Evolutionary conservation across 306 rosid genomes (phyloP), one percentile per base, ranked within the genome.

Genomic region (Rosa lucieae): DNA sequence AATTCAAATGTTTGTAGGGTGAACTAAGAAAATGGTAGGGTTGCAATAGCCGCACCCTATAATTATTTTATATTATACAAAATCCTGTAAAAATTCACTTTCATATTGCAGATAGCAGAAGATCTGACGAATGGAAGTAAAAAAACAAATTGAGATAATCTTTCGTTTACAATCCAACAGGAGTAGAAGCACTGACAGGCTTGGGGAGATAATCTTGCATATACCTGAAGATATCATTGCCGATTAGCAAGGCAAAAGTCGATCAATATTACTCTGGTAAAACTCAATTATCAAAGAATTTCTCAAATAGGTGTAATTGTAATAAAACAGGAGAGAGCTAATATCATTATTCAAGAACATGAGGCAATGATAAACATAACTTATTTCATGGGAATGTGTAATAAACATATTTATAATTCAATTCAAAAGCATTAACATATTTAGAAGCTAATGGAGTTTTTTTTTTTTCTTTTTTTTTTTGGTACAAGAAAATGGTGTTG

Each of bases 151-250:
- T 32, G 3, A 32, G 37, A 32, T 32, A 32, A 32, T 32, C 37
- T 32, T 32, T 32, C 37, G 2, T 32, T 32, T 40, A 96, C 98
- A 81, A 87, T 82, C 99, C 98, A 78, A 98, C 99, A 59, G 99
- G 99, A 79, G 92, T 90, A 70, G 96, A 89, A 82, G 98, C 97
- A 85, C 86, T 88, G 89, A 93, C 79, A 70, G 26, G 26, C 26
- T 23, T 23, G 99, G 99, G 3, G 98, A 96, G 75, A 91, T 52
- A 75, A 96, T 93, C 90, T 93, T 93, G 93, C 97, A 91, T 80
- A 96, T 93, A 52, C 99, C 99, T 96, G 89, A 66, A 77, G 76
- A 14, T 32, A 70, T 5, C 40, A 83, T 42, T 65, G 56, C 70
- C 73, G 70, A 47, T 35, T 82, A 32, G 52, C 71, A 71, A 18